Base-by-base conservation (phyloP, 345 rosid genomes). In the Citrus unshiu region DNA sequence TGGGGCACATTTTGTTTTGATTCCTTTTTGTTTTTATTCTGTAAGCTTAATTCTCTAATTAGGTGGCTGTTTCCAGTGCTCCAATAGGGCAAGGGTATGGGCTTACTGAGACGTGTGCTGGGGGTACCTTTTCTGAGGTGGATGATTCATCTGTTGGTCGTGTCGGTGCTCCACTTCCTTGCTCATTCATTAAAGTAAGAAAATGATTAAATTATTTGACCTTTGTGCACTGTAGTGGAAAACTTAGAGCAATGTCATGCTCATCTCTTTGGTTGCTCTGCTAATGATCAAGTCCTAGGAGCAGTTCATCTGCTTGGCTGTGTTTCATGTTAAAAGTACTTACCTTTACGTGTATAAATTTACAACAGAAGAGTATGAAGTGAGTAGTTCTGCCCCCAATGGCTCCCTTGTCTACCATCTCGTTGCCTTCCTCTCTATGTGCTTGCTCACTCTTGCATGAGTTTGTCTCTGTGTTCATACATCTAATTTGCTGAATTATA, bases 61-160 rank as follows among this genome's bases (percentile, higher is more conserved):
- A 29, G 35, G 79, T 68, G 56, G 60, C 49, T 54, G 66, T 83
- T 68, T 76, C 35, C 90, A 97, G 99, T 84, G 95, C 98, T 86
- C 98, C 99, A 62, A 97, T 97, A 37, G 95, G 97, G 29, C 99
- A 97, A 87, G 99, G 99, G n/a, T 97, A 93, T 87, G 98, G 98
- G 72, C 95, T 97, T 72, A 97, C 98, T 24, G 99, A 97, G 89
- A 94, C 98, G 56, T 93, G 98, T 85, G 99, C 99, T 80, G 99
- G 98, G 58, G 98, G 97, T 82, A 88, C 98, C 69, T 97, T 97
- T 86, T 93, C 98, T 22, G 99, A 94, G 89, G 87, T 94, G 79
- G 98, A 94, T 81, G 99, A 97, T 87, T 71, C 91, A 78, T 91
- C 99, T 5, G 96, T 94, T 85, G 99, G 98, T 63, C 96, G 99